These are phyloP conservation scores for Sugiyamaella pinicola DNA, from an alignment of 1,139 yeast species.

Conservation along the genomic window DNA sequence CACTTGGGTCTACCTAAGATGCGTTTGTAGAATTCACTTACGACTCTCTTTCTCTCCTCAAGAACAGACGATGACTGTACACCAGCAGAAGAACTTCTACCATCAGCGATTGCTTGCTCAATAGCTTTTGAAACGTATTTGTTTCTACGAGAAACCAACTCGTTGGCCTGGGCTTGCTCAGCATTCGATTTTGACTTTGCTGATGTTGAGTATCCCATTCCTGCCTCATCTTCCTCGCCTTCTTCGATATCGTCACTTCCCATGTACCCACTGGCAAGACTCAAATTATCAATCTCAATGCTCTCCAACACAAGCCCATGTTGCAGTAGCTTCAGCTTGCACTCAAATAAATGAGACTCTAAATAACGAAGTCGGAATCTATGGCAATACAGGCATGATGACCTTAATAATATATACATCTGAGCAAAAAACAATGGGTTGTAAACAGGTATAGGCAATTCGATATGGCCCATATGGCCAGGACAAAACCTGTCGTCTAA, in stretches of 20 bases:
- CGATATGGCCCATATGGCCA: slow-evolving; percentile 98
- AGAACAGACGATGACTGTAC: slow-evolving; percentile 78
- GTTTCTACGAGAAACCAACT: slow-evolving; percentile 60
- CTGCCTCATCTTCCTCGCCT: slow-evolving; percentile 42
- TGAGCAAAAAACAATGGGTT: slow-evolving; percentile 94
- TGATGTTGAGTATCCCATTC: slow-evolving; percentile 24
- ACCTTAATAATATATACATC: slow-evolving; percentile 78
- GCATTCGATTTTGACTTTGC: slow-evolving; percentile 22
- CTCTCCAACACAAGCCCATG: slow-evolving; percentile 85
- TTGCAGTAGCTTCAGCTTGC: slow-evolving; percentile 81
- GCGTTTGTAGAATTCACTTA: slow-evolving; percentile 75
- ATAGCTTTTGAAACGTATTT: slow-evolving; percentile 70
- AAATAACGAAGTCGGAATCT: slow-evolving; percentile 67
- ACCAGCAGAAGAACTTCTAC: slow-evolving; percentile 67
- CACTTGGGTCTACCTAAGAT: slow-evolving; percentile 80
- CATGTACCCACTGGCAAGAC: slow-evolving; percentile 46
- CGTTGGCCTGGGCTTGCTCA: slow-evolving; percentile 44
- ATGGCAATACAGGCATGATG: slow-evolving; percentile 89
- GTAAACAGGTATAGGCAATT: slow-evolving; percentile 92
- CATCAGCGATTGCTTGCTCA: slow-evolving; percentile 74
- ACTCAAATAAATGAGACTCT: slow-evolving; percentile 74
- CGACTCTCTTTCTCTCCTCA: slow-evolving; percentile 78
- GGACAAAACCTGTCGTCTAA: slow-evolving; percentile 93
- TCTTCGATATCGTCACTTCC: slow-evolving; percentile 46
- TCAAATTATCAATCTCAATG: slow-evolving; percentile 67